These are phyloP conservation scores for Herpetomonas tarakana DNA, from an alignment of 208 protist genomes.

Conservation along the genomic window DNA sequence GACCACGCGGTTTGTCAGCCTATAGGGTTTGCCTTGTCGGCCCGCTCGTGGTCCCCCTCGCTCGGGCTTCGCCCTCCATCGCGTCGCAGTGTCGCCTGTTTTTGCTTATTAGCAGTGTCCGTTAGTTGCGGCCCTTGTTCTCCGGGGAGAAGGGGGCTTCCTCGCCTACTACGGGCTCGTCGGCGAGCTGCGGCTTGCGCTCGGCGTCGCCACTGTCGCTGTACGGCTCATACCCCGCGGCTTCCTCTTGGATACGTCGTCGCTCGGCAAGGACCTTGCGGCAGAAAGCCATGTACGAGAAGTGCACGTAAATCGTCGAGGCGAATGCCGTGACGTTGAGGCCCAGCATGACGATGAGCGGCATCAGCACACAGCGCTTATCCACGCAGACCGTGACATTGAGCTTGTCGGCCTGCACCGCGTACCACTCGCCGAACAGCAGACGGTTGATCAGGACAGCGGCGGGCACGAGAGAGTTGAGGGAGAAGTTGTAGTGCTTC, in stretches of 20 bases:
- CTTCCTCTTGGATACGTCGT: conserved; percentile 20
- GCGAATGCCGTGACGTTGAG: conserved; percentile 31
- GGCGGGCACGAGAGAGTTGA: conserved; percentile 23
- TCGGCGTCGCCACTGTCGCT: neutral
- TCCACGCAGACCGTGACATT: conserved; percentile 22
- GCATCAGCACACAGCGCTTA: conserved; percentile 44
- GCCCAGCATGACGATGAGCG: conserved; percentile 42
- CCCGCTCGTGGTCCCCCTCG: no score
- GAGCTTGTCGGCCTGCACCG: conserved; percentile 34
- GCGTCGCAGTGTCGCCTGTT: no score
- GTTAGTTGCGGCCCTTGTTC: no score
- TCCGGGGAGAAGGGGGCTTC: no score
- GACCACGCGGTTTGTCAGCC: no score
- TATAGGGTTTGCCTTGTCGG: no score
- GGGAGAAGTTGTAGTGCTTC: conserved; percentile 70
- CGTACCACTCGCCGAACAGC: conserved; percentile 69
- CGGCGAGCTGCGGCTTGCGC: neutral
- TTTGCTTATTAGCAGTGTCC: no score
- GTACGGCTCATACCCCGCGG: neutral
- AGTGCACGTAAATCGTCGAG: conserved; percentile 38
- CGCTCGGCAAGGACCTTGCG: conserved; percentile 40
- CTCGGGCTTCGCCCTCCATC: no score
- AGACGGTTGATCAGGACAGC: conserved; percentile 62
- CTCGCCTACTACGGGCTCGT: neutral
- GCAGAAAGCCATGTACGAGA: conserved; percentile 29